These are phyloP conservation scores for Trypanosomatidae sp. DNA, from an alignment of 208 protist genomes.

Conservation along the genomic window DNA sequence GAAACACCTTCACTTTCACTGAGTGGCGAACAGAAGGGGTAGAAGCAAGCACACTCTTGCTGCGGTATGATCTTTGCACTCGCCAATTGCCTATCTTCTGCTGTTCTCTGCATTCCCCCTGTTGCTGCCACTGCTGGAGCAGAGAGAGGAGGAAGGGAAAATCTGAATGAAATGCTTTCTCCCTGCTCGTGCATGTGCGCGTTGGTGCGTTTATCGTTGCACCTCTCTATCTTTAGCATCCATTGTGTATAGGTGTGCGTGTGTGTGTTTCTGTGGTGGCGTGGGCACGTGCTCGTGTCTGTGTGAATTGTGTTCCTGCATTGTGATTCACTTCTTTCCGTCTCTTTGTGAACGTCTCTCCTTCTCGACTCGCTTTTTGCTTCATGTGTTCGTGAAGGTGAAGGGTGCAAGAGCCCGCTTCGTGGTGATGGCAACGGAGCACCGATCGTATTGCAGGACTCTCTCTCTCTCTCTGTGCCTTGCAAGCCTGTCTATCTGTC, in stretches of 20 bases:
- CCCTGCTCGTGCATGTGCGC: background rate
- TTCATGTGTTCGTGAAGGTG: background rate
- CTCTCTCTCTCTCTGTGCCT: background rate
- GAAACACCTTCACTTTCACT: constrained; percentile 1
- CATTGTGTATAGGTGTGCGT: constrained; percentile 3
- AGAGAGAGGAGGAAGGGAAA: background rate
- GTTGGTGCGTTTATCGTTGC: background rate
- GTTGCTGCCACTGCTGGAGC: background rate
- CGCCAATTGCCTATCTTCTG: background rate
- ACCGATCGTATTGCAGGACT: background rate
- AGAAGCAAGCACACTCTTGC: background rate
- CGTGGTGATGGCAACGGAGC: background rate
- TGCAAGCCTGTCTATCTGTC: constrained; percentile 3
- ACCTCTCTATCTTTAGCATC: background rate
- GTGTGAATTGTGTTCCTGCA: background rate
- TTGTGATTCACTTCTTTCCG: constrained; percentile 1
- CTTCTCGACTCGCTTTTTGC: background rate
- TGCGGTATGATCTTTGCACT: background rate
- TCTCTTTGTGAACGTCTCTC: background rate
- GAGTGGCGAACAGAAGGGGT: background rate
- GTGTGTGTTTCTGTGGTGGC: background rate
- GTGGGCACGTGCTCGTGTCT: background rate
- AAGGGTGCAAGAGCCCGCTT: background rate
- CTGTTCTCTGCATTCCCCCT: constrained; percentile 1
- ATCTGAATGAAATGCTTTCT: background rate